Evolutionary conservation across 1,284 basidiomycete genomes (phyloP), one percentile per base, ranked within the genome.

Genomic region (Pseudozyma sp.): DNA sequence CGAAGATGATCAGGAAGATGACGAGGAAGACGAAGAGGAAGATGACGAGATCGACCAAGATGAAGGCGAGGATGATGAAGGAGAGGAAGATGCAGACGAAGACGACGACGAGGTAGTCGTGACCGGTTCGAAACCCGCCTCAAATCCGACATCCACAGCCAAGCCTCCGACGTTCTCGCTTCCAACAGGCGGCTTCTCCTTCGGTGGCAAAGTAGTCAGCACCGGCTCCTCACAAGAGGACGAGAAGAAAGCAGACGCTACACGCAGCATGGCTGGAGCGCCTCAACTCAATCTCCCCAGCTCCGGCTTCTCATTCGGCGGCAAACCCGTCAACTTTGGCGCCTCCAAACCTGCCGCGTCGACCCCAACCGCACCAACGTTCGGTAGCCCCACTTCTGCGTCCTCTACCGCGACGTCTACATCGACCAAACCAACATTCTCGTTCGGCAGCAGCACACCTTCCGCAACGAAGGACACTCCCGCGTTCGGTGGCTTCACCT

Each of bases 171-270:
- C 57, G 5, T 75, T 75, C 53, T 54, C 58, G 10, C 59, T 75
- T 2, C 71, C 71, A 3, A 43, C 55, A 13, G 63, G 63, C 30
- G 71, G 71, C 42, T 75, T 75, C 37, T 67, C 71, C 1, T 75
- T 75, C 34, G 60, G 63, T n/a, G 71, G 71, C 34, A 75, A 69
- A 44, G 55, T 63, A 10, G 31, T 75, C 19, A 43, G 11, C 33
- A 43, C 33, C 9, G 24, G 35, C 33, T 43, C 53, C 1, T 42
- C 56, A 2, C 45, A 52, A 0, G 61, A 68, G 37, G 70, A 73
- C 61, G 48, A 64, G 14, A 31, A 35, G 17, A 73, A 73, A 34
- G 51, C 70, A 11, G 61, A 73, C 19, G 70, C 70, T 3, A 68
- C 65, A 8, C 52, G 50, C 13, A 61, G 51, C 50, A 73, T 73